Conservation (phyloP, 169 alveolate genomes). For the Amoebophrya sp. region DNA sequence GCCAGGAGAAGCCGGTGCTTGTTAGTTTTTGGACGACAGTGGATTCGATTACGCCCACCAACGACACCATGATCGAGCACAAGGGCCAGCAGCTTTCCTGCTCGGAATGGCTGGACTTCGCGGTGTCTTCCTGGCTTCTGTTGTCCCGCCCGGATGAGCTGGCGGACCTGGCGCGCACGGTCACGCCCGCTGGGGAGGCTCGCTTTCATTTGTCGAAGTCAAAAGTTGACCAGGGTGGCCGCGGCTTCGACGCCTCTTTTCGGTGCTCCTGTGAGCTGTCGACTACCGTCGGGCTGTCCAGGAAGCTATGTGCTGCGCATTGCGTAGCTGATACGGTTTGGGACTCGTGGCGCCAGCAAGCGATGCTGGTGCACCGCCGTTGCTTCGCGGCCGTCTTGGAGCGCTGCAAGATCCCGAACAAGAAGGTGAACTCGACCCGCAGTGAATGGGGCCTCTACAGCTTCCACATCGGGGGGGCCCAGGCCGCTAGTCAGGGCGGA, state of each 20-base stretch:
- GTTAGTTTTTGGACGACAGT: neutral
- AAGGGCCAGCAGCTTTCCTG: neutral
- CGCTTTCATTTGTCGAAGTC: neutral
- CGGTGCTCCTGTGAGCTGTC: neutral
- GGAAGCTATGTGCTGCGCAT: neutral
- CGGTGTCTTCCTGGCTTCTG: neutral
- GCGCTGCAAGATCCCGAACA: neutral
- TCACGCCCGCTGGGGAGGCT: neutral
- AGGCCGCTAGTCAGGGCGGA: neutral
- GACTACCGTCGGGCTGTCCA: neutral
- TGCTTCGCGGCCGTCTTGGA: neutral
- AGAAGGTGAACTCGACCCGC: neutral
- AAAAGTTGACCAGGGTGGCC: neutral
- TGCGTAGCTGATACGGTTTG: neutral
- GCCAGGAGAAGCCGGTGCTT: neutral
- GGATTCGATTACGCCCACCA: neutral
- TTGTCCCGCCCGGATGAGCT: neutral
- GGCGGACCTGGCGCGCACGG: neutral
- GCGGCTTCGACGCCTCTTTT: neutral
- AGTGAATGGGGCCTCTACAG: neutral
- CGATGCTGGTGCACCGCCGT: neutral
- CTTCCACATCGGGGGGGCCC: neutral
- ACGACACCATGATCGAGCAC: no score
- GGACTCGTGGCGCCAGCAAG: neutral
- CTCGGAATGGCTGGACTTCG: neutral